A percentile compares a stretch with the other conserved stretches of the same genome.
Evolutionary conservation across 768 basidiomycete genomes (phyloP).

Genomic region (Boletales sp.): DNA sequence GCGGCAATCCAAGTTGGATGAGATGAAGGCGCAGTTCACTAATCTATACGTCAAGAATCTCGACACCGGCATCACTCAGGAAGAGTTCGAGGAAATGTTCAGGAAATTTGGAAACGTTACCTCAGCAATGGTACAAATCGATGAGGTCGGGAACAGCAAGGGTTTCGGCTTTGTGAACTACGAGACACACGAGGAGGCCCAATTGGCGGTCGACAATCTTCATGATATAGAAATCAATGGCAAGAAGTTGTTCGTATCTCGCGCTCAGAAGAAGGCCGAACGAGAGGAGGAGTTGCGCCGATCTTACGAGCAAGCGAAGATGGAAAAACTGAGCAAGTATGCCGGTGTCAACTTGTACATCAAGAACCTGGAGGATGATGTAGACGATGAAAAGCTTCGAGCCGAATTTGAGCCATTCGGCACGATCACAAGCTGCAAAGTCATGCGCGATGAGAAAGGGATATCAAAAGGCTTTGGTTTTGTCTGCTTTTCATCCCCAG

Average conservation of each 20-base stretch:
- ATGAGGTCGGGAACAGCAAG: conserved; percentile 90
- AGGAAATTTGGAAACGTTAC: conserved; percentile 75
- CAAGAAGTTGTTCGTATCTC: conserved; percentile 89
- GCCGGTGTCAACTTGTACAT: conserved; percentile 99
- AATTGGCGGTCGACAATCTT: conserved; percentile 82
- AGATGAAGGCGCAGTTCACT: conserved; percentile 96
- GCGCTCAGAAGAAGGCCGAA: conserved; percentile 98
- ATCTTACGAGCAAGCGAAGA: conserved; percentile 91
- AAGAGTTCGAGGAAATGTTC: conserved; percentile 86
- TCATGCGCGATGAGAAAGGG: conserved; percentile 96
- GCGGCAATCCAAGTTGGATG: conserved; percentile 97
- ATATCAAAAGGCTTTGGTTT: conserved; percentile 97
- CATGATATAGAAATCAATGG: conserved; percentile 83
- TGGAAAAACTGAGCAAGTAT: conserved; percentile 97
- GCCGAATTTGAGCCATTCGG: conserved; percentile 96
- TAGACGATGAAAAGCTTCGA: conserved; percentile 96
- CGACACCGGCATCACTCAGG: conserved; percentile 76
- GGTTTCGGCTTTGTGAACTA: conserved; percentile 99
- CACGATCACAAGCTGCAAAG: conserved; percentile 96
- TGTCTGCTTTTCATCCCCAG: conserved; percentile 97
- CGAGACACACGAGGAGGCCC: conserved; percentile 89
- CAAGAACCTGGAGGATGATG: conserved; percentile 98
- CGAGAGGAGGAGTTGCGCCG: conserved; percentile 94
- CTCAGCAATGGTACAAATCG: conserved; percentile 79
- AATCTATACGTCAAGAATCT: conserved; percentile 99